These are phyloP conservation scores for Euphorbia corollata DNA, from an alignment of 441 rosid species.

Conservation along the genomic window DNA sequence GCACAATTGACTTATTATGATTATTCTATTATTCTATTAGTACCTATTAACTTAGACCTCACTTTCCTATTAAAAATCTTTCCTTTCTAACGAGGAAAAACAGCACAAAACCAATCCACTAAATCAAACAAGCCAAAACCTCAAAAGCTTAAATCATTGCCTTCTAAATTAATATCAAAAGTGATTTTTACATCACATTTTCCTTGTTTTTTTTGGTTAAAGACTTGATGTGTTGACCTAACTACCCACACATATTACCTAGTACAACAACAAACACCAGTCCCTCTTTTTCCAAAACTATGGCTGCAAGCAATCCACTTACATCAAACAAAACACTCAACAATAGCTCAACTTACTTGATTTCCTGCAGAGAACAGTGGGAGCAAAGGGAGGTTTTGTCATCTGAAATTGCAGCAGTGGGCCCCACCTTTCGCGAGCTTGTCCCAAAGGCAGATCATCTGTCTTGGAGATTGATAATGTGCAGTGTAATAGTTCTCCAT, in stretches of 20 bases:
- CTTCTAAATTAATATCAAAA: not conserved
- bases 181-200: not conserved
- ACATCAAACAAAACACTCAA: too few species aligned
- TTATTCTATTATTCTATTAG: too few species aligned
- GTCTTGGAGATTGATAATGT: slow-evolving; percentile 95
- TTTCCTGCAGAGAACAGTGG: too few species aligned
- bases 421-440: slow-evolving; percentile 63
- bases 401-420: slow-evolving; percentile 83
- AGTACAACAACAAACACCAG: not conserved
- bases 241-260: not conserved
- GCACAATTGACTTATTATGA: too few species aligned
- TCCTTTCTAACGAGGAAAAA: not conserved
- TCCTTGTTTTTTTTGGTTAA: not conserved
- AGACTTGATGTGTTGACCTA: slow-evolving; percentile 15
- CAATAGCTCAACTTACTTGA: too few species aligned
- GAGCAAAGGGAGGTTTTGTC: slow-evolving; percentile 22
- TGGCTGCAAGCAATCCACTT: slow-evolving; percentile 6
- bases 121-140: not conserved
- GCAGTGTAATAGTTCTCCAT: slow-evolving; percentile 79
- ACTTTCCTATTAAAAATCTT: not conserved
- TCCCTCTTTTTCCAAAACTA: slow-evolving; percentile 12
- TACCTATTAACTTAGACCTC: not conserved
- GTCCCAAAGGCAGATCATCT: slow-evolving; percentile 92
- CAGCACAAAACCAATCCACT: not conserved
- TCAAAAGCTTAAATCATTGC: not conserved